phyloP scores from a whole-genome alignment of 1,284 basidiomycete species.

The Exobasidium cylindrosporum region DNA sequence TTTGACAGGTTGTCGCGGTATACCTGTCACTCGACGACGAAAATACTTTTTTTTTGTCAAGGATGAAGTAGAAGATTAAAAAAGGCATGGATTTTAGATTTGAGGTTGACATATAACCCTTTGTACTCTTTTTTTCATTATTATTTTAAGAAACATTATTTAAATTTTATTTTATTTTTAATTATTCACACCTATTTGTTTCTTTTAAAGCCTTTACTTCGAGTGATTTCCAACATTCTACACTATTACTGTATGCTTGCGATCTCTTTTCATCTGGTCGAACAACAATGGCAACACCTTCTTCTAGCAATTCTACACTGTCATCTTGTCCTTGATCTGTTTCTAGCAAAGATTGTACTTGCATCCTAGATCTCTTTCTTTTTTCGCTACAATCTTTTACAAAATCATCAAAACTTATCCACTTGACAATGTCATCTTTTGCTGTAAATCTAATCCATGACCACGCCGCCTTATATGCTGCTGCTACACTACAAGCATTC shows the following conservation, averaged over 20 bases:
- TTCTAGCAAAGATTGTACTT: not conserved
- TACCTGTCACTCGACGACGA: constrained; percentile 1
- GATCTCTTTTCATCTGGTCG: constrained; percentile 4
- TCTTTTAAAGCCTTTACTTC: not conserved
- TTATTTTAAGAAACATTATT: not conserved
- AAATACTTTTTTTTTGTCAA: not conserved
- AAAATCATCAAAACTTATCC: constrained; percentile 31
- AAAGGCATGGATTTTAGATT: too few relatives aligned
- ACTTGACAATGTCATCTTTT: not conserved
- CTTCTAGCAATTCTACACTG: not conserved
- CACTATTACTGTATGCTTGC: constrained; percentile 1
- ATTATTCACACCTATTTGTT: not conserved
- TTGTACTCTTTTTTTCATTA: not conserved
- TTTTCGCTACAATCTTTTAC: constrained; percentile 13
- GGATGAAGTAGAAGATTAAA: too few relatives aligned
- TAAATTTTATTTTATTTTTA: not conserved
- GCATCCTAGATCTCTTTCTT: not conserved
- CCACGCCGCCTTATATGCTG: constrained; percentile 51
- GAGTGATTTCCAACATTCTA: not conserved
- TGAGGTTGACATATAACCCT: too few relatives aligned
- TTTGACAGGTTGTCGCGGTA: constrained; percentile 5
- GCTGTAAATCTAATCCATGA: constrained; percentile 28
- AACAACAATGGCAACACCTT: constrained; percentile 7
- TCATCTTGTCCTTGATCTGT: not conserved
- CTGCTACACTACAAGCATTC: constrained; percentile 51